Conservation (phyloP, 768 basidiomycete species). For the Lactarius indigo region DNA sequence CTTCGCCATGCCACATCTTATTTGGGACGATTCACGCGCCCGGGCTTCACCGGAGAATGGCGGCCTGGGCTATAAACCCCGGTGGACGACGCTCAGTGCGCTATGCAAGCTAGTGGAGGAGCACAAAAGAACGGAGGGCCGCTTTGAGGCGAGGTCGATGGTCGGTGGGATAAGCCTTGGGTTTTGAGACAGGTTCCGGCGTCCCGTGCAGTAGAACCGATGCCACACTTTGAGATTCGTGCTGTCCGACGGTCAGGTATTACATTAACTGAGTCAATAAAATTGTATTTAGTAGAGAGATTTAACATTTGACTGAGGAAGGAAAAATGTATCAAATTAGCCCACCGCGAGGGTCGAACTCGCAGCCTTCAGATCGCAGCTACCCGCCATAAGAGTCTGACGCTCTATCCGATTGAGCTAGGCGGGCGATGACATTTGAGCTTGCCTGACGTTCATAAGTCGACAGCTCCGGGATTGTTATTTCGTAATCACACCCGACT, state of each 20-base stretch:
- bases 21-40: constrained; percentile 41
- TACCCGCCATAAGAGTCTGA: constrained; percentile 50
- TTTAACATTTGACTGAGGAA: background rate
- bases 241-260: background rate
- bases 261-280: too few species aligned
- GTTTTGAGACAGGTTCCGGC: constrained; percentile 27
- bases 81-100: constrained; percentile 34
- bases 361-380: constrained; percentile 52
- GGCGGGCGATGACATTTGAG: constrained; percentile 39
- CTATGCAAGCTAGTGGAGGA: constrained; percentile 37
- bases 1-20: constrained; percentile 36
- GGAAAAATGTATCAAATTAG: constrained; percentile 34
- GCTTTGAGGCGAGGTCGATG: constrained; percentile 29
- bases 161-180: constrained; percentile 29
- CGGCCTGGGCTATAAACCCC: constrained; percentile 37
- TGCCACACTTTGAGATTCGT: background rate
- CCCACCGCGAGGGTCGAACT: constrained; percentile 64
- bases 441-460: background rate
- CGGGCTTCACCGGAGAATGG: constrained; percentile 34
- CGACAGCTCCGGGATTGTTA: background rate
- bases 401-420: constrained; percentile 69
- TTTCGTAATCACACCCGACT: background rate
- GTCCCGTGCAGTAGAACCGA: constrained; percentile 30
- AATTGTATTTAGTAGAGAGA: background rate
- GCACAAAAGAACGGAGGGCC: constrained; percentile 30